These are phyloP conservation scores for Aureobasidium sp. DNA, from an alignment of 2,329 filamentous ascomycete species.

Conservation along the genomic window DNA sequence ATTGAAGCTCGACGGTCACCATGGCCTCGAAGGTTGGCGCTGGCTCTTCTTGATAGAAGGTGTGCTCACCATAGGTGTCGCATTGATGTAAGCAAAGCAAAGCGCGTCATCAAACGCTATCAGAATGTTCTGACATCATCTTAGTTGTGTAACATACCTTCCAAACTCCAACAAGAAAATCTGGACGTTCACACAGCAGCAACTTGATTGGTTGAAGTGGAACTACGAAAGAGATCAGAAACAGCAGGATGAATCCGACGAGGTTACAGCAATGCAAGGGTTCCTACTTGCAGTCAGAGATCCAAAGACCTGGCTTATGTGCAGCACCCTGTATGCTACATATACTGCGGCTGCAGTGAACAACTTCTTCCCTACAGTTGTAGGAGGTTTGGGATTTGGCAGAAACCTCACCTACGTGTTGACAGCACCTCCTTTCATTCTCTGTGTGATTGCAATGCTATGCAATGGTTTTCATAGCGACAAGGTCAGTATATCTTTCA, in stretches of 20 bases:
- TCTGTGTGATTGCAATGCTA: constrained; percentile 29
- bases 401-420: constrained; percentile 27
- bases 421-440: constrained; percentile 30
- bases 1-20: not conserved
- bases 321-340: constrained; percentile 30
- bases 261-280: constrained; percentile 27
- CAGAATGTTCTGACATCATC: constrained; percentile 17
- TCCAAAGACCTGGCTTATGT: constrained; percentile 30
- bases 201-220: constrained; percentile 2
- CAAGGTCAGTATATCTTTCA: constrained; percentile 13
- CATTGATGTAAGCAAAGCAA: constrained; percentile 15
- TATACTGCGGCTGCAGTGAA: constrained; percentile 32
- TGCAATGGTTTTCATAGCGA: constrained; percentile 35
- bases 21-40: not conserved
- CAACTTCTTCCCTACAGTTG: constrained; percentile 28
- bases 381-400: constrained; percentile 29
- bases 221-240: constrained; percentile 5
- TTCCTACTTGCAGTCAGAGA: constrained; percentile 28
- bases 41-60: constrained; percentile 31
- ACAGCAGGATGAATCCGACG: constrained; percentile 23
- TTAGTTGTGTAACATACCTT: not conserved
- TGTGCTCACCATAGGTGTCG: constrained; percentile 30
- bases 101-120: not conserved
- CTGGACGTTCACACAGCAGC: constrained; percentile 20
- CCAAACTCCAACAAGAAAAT: constrained; percentile 25